These are phyloP conservation scores for Cinnamomum micranthum DNA, from an alignment of 164 flowering plant genomes.

Conservation along the genomic window DNA sequence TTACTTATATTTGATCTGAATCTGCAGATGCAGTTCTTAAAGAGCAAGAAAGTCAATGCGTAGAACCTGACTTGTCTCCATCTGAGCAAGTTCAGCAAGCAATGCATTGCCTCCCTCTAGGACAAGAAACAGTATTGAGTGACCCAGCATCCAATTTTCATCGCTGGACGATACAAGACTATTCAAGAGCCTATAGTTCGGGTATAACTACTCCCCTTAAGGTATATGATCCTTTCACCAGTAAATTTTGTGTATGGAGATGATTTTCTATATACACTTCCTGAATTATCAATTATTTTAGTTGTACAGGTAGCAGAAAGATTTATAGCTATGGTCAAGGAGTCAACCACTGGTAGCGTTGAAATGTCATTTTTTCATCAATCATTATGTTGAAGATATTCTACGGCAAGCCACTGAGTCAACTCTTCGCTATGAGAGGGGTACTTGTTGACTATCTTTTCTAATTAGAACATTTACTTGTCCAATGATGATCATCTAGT, in stretches of 20 bases:
- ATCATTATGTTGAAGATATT: conserved; percentile 49
- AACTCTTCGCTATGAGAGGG: conserved; percentile 67
- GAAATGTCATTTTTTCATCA: conserved; percentile 87
- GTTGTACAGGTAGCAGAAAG: conserved; percentile 65
- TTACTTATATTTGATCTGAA: conserved; percentile 2
- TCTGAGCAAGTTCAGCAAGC: conserved; percentile 57
- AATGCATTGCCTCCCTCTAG: conserved; percentile 41
- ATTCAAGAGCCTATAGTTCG: conserved; percentile 63
- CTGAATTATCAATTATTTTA: background rate
- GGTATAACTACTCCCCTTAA: conserved; percentile 58
- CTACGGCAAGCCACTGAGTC: conserved; percentile 73
- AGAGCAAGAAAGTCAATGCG: conserved; percentile 39
- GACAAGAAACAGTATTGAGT: conserved; percentile 8
- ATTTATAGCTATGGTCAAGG: conserved; percentile 50
- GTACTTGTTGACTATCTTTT: conserved; percentile 25
- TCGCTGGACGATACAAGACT: conserved; percentile 78
- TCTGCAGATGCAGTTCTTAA: conserved; percentile 29
- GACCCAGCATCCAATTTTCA: conserved; percentile 27
- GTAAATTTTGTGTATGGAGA: background rate
- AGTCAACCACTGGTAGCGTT: conserved; percentile 43
- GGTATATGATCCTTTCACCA: conserved; percentile 34
- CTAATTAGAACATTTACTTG: no score
- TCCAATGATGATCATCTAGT: no score
- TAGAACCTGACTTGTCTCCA: conserved; percentile 43
- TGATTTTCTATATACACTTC: background rate